Percentiles rank a stretch among this genome's conserved stretches.
Evolutionary conservation across 2,329 filamentous ascomycete genomes (phyloP).

Genomic region (Stachybotrys echinatus): DNA sequence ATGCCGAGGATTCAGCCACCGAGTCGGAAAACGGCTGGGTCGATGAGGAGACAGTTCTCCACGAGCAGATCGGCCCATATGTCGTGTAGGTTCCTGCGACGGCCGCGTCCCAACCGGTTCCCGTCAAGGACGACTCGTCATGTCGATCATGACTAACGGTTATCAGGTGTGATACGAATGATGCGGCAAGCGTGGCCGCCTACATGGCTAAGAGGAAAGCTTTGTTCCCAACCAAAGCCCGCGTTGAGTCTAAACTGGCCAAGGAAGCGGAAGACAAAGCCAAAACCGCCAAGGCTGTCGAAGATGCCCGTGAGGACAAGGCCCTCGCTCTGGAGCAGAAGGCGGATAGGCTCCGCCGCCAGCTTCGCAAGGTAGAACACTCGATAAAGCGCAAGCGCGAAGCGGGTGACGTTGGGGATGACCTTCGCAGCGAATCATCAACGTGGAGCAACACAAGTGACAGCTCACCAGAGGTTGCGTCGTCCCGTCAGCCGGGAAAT

Average conservation of each 20-base stretch:
- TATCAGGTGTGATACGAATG: neutral
- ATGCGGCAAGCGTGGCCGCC: constrained; percentile 42
- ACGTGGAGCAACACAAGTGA: too few species aligned
- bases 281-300: constrained; percentile 30
- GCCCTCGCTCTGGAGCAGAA: constrained; percentile 54
- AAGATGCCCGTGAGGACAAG: constrained; percentile 47
- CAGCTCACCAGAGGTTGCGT: constrained; percentile 53
- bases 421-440: too few species aligned
- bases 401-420: constrained; percentile 61
- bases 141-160: too few species aligned
- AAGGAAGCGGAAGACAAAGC: constrained; percentile 43
- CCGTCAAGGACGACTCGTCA: too few species aligned
- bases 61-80: constrained; percentile 49
- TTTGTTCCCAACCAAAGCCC: constrained; percentile 73
- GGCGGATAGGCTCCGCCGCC: constrained; percentile 57
- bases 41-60: constrained; percentile 65
- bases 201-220: constrained; percentile 79
- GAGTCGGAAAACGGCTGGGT: constrained; percentile 61
- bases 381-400: constrained; percentile 65
- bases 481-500: constrained; percentile 36
- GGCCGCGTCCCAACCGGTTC: too few species aligned
- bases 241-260: constrained; percentile 58
- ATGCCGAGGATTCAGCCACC: too few species aligned
- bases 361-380: constrained; percentile 66
- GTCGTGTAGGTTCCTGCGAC: too few species aligned